Base-by-base conservation (phyloP, 352 stramenopile species). In the Phytophthora europaea region DNA sequence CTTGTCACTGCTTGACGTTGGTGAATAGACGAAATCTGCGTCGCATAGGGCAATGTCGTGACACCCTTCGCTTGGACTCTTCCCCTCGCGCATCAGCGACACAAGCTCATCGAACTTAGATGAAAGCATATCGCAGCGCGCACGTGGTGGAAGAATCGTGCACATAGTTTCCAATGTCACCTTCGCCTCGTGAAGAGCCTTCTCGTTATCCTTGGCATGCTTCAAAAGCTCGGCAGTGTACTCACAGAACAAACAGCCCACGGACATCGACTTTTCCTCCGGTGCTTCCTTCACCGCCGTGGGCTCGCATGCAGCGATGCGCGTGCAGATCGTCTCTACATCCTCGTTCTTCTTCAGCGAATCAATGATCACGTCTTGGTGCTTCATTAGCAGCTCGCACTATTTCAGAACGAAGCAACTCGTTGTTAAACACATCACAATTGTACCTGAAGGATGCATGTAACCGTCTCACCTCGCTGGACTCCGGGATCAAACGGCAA, bases 161-260 rank as follows among this genome's bases (percentile, higher is more conserved):
- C 89, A 96, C 76, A 96, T 89, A 1, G 88, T 91, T 68, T 94
- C 81, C 22, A 96, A 73, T 28, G 85, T 87, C 56, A 88, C 26
- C 76, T 94, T 94, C 0, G 83, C 82, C 40, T 94, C 67, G 16
- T 76, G 83, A 34, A 94, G 67, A 48, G 81, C 76, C 38, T 80
- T 86, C 33, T 88, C 70, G 57, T 84, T 74, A 31, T 81, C 78
- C 34, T 78, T 78, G 2, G 88, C 83, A 26, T 70, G 67, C 51
- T 80, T 65, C 59, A 94, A 67, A 3, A 93, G 67, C 43, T 93
- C 85, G 2, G 80, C 89, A 33, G 84, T 93, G 78, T 91, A 91
- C 67, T 96, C 86, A 34, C 89, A 96, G 53, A 95, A 82, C 23
- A 96, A 61, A 58, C 89, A 96, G 40, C 86, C 72, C 55, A 94